phyloP scores from a whole-genome alignment of 352 stramenopile species.

The Thraustotheca clavata region DNA sequence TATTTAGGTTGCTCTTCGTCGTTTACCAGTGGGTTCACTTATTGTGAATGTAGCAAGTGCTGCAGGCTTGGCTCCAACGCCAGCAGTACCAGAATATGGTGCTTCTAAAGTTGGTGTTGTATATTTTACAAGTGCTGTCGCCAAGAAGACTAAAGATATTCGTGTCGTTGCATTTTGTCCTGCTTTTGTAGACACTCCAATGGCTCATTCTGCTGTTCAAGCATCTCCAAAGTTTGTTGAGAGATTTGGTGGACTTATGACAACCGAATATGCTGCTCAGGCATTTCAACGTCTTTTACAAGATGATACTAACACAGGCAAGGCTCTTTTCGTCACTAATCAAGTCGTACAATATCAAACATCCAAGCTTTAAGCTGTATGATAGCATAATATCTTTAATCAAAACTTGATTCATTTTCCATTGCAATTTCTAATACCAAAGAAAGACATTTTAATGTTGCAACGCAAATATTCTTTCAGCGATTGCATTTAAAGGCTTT shows the following conservation, averaged over 20 bases:
- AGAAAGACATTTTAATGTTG: no score
- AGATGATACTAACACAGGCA: background rate
- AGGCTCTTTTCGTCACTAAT: background rate
- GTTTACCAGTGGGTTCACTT: constrained; percentile 22
- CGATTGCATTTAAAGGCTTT: no score
- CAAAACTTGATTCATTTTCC: background rate
- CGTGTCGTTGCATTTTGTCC: constrained; percentile 58
- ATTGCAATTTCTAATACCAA: background rate
- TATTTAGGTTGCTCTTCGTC: constrained; percentile 21
- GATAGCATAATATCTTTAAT: background rate
- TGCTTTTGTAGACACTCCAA: constrained; percentile 51
- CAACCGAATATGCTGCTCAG: background rate
- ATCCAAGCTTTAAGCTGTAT: background rate
- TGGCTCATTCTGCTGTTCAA: constrained; percentile 33
- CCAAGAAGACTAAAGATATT: constrained; percentile 55
- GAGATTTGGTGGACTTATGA: background rate
- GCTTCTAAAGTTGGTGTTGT: constrained; percentile 70
- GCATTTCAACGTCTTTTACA: background rate
- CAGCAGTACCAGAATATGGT: constrained; percentile 54
- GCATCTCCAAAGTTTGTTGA: background rate
- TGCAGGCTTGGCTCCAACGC: constrained; percentile 37
- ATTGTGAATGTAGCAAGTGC: constrained; percentile 62
- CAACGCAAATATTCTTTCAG: no score
- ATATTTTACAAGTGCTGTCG: constrained; percentile 56
- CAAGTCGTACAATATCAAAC: background rate